A percentile compares a stretch with the other conserved stretches of the same genome.
Conservation (phyloP, 2,329 filamentous ascomycete genomes). For the Neofusicoccum cordaticola region DNA sequence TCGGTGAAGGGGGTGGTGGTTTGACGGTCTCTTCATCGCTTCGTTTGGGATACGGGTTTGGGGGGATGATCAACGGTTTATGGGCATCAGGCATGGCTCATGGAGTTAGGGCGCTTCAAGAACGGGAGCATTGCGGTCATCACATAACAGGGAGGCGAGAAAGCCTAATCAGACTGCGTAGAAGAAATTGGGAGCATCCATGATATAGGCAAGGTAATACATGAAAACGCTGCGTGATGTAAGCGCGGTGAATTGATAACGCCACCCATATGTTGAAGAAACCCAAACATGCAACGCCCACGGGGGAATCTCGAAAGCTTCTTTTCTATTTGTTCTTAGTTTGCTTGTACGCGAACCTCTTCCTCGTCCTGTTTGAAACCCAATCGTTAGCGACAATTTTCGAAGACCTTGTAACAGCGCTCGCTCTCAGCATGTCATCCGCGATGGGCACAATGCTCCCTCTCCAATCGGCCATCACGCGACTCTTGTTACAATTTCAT, state of each 20-base stretch:
- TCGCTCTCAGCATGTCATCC: not conserved
- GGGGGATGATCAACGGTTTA: not conserved
- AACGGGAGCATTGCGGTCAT: not conserved
- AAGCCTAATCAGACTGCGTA: not conserved
- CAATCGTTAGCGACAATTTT: conserved; percentile 18
- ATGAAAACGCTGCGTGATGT: not conserved
- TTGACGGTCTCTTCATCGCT: not conserved
- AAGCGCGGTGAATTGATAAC: not conserved
- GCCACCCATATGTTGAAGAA: conserved; percentile 16
- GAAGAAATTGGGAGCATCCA: not conserved
- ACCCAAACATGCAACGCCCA: not conserved
- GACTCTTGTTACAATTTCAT: no score
- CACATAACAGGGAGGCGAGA: not conserved
- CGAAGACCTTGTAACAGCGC: not conserved
- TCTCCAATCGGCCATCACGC: not conserved
- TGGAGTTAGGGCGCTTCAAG: not conserved
- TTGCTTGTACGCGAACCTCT: conserved; percentile 65
- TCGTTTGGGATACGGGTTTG: not conserved
- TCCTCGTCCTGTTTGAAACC: conserved; percentile 56
- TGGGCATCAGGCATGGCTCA: not conserved
- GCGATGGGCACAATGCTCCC: not conserved
- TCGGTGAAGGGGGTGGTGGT: conserved; percentile 49
- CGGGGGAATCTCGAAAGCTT: not conserved
- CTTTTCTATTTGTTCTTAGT: conserved; percentile 63
- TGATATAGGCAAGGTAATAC: not conserved